phyloP scores from a whole-genome alignment of 305 asterid species.

The Lippia alba region DNA sequence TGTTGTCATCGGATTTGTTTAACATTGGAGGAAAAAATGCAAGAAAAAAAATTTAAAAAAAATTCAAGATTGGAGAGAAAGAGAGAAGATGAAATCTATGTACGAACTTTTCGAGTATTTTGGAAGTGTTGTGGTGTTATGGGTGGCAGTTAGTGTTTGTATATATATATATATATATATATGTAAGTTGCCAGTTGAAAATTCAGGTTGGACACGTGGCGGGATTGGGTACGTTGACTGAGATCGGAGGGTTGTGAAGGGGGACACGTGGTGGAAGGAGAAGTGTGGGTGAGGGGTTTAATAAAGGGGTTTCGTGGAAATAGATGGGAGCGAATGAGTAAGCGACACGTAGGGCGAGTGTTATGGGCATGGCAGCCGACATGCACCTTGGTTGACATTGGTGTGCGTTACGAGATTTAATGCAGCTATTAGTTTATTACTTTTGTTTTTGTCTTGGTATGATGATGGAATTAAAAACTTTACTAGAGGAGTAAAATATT shows the following conservation, averaged over 20 bases:
- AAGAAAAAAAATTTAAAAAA: neutral
- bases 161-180: slow-evolving; percentile 24
- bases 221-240: slow-evolving; percentile 22
- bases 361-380: slow-evolving; percentile 49
- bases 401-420: slow-evolving; percentile 13
- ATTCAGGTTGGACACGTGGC: slow-evolving; percentile 32
- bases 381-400: slow-evolving; percentile 17
- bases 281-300: slow-evolving; percentile 26
- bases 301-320: slow-evolving; percentile 37
- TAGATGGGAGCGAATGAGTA: neutral
- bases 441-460: too few relatives aligned
- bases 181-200: slow-evolving; percentile 21
- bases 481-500: too few relatives aligned
- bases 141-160: neutral
- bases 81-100: neutral
- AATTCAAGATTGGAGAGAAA: neutral
- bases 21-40: slow-evolving; percentile 47
- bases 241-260: neutral
- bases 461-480: too few relatives aligned
- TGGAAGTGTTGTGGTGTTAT: slow-evolving; percentile 17
- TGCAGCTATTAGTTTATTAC: neutral
- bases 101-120: slow-evolving; percentile 23
- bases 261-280: slow-evolving; percentile 34
- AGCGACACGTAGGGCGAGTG: slow-evolving; percentile 38
- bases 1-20: slow-evolving; percentile 44